A percentile compares a stretch with the other conserved stretches of the same genome.
phyloP scores from a whole-genome alignment of 2,329 filamentous ascomycete genomes.

The Dichotomopilus funicola region DNA sequence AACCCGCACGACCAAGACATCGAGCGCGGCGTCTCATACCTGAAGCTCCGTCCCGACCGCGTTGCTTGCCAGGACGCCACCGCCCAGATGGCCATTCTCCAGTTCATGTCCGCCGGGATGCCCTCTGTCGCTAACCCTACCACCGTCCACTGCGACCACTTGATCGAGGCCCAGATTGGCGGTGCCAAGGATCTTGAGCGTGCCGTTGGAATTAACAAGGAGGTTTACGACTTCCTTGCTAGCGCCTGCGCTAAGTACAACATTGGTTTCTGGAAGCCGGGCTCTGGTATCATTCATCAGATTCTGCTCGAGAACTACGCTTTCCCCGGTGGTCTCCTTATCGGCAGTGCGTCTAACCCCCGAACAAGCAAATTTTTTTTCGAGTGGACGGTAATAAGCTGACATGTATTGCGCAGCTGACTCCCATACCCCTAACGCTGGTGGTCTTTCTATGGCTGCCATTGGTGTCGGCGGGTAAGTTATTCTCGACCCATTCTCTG shows the following conservation, averaged over 20 bases:
- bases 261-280: constrained; percentile 99
- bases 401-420: constrained; percentile 38
- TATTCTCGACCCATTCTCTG: too few relatives aligned
- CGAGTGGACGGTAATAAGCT: neutral
- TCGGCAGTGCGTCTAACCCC: constrained; percentile 53
- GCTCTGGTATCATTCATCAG: constrained; percentile 99
- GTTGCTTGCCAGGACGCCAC: constrained; percentile 99
- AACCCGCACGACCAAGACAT: constrained; percentile 95
- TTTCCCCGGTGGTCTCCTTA: constrained; percentile 96
- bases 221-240: constrained; percentile 96
- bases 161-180: constrained; percentile 96
- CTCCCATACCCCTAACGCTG: constrained; percentile 94
- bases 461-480: constrained; percentile 80
- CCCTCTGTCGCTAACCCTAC: constrained; percentile 87
- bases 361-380: neutral
- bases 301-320: constrained; percentile 98
- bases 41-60: constrained; percentile 93
- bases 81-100: constrained; percentile 98
- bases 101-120: constrained; percentile 99
- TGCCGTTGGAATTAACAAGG: constrained; percentile 92
- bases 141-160: constrained; percentile 97
- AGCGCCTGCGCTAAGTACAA: constrained; percentile 97
- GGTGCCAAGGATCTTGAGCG: constrained; percentile 88
- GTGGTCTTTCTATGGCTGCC: constrained; percentile 88
- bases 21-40: constrained; percentile 89